Percentiles rank a stretch among this genome's conserved stretches.
These are phyloP conservation scores for Amoebophrya sp. DNA, from an alignment of 169 alveolate species.

Conservation along the genomic window DNA sequence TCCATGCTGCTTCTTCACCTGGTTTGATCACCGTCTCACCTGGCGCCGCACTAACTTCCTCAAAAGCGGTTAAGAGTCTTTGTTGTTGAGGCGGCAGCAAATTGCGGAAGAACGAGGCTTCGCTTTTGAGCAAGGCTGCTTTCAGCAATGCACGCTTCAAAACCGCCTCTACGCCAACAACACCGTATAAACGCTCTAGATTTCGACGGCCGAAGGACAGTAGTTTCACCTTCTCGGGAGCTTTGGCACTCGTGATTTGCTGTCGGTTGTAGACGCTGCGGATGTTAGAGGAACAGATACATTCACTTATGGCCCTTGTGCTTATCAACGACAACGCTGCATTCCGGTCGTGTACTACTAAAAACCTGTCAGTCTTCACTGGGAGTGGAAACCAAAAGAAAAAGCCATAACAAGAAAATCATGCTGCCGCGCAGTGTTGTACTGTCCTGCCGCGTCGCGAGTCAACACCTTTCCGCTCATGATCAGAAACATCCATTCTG, in stretches of 20 bases:
- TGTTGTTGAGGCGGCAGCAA: background rate
- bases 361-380: too few species aligned
- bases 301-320: too few species aligned
- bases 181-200: background rate
- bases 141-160: background rate
- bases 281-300: too few species aligned
- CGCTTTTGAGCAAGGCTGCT: background rate
- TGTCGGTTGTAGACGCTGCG: background rate
- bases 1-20: too few species aligned
- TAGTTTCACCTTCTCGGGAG: background rate
- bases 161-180: background rate
- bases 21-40: too few species aligned
- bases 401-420: background rate
- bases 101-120: background rate
- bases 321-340: too few species aligned
- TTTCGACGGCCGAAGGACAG: background rate
- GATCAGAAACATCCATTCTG: background rate
- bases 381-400: too few species aligned
- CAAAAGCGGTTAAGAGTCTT: background rate
- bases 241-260: constrained; percentile 13
- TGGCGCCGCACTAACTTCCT: background rate
- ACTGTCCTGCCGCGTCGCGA: background rate
- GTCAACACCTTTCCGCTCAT: constrained; percentile 20
- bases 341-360: too few species aligned
- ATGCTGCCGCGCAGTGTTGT: background rate